A percentile compares a stretch with the other conserved stretches of the same genome.
Conservation (phyloP, 129 eudicot species). For the Lonicera japonica region DNA sequence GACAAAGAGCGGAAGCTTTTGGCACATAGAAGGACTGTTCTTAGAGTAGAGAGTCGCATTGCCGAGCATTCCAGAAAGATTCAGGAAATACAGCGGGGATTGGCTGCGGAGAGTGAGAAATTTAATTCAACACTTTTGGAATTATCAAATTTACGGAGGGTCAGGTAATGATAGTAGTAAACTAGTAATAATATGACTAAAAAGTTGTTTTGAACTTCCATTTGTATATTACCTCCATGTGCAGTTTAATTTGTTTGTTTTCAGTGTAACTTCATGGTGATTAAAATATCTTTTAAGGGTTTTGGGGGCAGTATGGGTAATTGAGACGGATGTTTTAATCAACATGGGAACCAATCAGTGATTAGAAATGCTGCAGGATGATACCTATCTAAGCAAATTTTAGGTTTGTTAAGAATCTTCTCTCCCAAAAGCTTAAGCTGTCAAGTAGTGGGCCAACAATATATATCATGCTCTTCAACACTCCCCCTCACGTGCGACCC, state of each 20-base stretch:
- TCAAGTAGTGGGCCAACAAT: no score
- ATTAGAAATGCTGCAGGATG: no score
- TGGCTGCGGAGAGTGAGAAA: conserved; percentile 40
- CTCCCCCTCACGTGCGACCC: no score
- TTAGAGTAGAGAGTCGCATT: conserved; percentile 65
- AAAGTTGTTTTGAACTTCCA: not conserved
- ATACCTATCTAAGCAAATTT: no score
- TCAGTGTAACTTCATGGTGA: no score
- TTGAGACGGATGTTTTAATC: no score
- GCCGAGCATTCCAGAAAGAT: conserved; percentile 54
- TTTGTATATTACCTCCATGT: not conserved
- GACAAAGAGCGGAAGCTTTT: conserved; percentile 50
- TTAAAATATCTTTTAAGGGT: no score
- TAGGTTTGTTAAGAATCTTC: no score
- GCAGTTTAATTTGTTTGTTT: not conserved
- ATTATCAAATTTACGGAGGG: conserved; percentile 44
- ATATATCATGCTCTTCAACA: no score
- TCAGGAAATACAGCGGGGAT: conserved; percentile 22
- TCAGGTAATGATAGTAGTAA: conserved; percentile 28
- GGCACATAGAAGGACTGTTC: conserved; percentile 60
- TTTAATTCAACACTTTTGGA: conserved; percentile 39
- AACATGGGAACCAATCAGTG: no score
- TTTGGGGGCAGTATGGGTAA: no score
- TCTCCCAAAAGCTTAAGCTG: no score
- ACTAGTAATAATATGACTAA: not conserved